A percentile compares a stretch with the other conserved stretches of the same genome.
Conservation (phyloP, 495 filamentous ascomycete genomes). For the Lentithecium fluviatile region DNA sequence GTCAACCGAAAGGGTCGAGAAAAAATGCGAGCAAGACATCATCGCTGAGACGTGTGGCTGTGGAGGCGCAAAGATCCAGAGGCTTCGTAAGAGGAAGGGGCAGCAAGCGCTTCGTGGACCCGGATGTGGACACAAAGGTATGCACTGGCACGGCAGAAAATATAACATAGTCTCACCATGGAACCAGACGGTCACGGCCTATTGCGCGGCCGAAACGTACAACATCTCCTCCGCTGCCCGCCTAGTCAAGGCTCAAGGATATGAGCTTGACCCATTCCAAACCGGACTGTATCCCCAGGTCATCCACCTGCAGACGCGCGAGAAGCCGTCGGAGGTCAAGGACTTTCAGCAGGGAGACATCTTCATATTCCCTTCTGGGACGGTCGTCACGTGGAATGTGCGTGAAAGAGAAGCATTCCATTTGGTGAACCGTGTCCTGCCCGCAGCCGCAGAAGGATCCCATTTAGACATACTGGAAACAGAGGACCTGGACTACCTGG, state of each 20-base stretch:
- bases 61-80: constrained; percentile 44
- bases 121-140: constrained; percentile 44
- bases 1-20: constrained; percentile 2
- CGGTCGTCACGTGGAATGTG: constrained; percentile 88
- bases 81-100: constrained; percentile 40
- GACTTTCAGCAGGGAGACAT: constrained; percentile 75
- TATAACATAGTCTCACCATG: neutral
- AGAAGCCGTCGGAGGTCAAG: constrained; percentile 55
- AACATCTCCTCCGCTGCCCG: constrained; percentile 70
- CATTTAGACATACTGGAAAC: constrained; percentile 70
- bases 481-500: constrained; percentile 84
- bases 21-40: constrained; percentile 33
- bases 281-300: constrained; percentile 66
- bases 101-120: constrained; percentile 41
- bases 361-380: constrained; percentile 96
- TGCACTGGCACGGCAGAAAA: neutral
- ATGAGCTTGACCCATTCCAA: constrained; percentile 58
- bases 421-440: constrained; percentile 69
- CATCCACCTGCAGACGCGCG: constrained; percentile 64
- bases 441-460: constrained; percentile 72
- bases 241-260: constrained; percentile 70
- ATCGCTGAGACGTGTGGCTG: constrained; percentile 41
- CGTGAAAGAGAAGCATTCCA: constrained; percentile 66
- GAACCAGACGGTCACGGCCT: constrained; percentile 66
- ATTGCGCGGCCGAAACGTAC: constrained; percentile 84